Conservation (phyloP, 2,329 filamentous ascomycete genomes). For the Simplicillium sp. region DNA sequence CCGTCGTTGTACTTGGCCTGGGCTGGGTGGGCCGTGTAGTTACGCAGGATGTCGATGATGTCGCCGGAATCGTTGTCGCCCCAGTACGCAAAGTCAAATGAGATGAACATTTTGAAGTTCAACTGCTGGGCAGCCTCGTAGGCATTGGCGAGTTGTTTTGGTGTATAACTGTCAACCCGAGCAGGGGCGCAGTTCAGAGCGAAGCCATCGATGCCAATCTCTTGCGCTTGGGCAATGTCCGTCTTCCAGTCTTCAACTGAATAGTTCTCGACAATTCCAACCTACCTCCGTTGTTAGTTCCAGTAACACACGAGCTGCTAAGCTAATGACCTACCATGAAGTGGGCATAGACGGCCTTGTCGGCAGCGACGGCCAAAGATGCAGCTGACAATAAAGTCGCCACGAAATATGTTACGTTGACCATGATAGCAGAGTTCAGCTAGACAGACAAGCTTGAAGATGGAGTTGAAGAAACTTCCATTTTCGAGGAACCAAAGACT, state of each 20-base stretch:
- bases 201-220: slow-evolving; percentile 13
- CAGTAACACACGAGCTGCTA: neutral
- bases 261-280: slow-evolving; percentile 12
- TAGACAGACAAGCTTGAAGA: too few species aligned
- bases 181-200: slow-evolving; percentile 13
- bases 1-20: slow-evolving; percentile 12
- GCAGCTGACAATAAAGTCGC: neutral
- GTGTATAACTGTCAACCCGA: slow-evolving; percentile 11
- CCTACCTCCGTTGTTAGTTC: slow-evolving; percentile 3
- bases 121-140: slow-evolving; percentile 10
- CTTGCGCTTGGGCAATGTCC: slow-evolving; percentile 11
- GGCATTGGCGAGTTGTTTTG: slow-evolving; percentile 11
- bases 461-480: too few species aligned
- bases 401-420: neutral
- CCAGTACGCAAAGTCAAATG: slow-evolving; percentile 15
- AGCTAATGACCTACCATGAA: slow-evolving; percentile 5
- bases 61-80: slow-evolving; percentile 9
- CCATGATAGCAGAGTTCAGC: neutral
- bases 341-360: slow-evolving; percentile 8
- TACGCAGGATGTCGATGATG: slow-evolving; percentile 9
- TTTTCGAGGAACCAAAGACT: too few species aligned
- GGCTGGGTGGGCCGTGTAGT: slow-evolving; percentile 9
- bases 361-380: neutral
- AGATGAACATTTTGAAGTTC: slow-evolving; percentile 13
- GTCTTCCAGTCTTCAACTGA: slow-evolving; percentile 11